phyloP scores from a whole-genome alignment of 208 protist genomes.

The Trypanosoma boissoni region DNA sequence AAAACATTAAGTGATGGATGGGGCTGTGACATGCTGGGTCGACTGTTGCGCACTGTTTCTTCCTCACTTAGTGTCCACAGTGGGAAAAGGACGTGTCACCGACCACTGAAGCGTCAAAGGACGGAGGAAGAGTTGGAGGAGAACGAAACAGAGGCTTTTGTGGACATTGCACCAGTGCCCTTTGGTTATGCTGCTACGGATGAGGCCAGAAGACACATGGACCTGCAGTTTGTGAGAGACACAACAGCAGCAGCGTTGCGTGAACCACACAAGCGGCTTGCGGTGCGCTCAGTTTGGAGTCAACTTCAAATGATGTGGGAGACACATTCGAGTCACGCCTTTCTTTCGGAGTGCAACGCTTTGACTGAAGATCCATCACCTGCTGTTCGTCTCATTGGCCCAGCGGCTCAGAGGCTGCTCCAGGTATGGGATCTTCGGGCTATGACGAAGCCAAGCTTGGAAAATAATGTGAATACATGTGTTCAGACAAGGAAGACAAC shows the following conservation, averaged over 20 bases:
- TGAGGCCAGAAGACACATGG: background rate
- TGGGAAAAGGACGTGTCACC: background rate
- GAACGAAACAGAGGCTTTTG: constrained; percentile 8
- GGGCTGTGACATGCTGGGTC: constrained; percentile 18
- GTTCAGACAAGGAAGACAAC: no score
- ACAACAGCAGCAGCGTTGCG: background rate
- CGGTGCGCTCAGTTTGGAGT: background rate
- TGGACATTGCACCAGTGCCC: background rate
- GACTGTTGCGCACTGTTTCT: constrained; percentile 6
- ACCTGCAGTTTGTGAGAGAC: constrained; percentile 8
- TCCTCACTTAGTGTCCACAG: background rate
- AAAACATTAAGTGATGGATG: background rate
- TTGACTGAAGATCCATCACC: constrained; percentile 9
- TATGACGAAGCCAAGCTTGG: no score
- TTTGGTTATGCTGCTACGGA: background rate
- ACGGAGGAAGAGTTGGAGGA: background rate
- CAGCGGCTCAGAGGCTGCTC: no score
- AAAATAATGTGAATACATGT: no score
- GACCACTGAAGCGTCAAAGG: background rate
- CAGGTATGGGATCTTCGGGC: no score
- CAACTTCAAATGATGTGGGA: constrained; percentile 21
- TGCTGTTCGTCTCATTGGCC: background rate
- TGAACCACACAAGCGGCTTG: background rate
- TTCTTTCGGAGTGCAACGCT: background rate
- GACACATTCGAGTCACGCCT: background rate